Percentiles rank a stretch among this genome's conserved stretches.
Conservation (phyloP, 2,329 filamentous ascomycete species). For the Alternaria gaisen region DNA sequence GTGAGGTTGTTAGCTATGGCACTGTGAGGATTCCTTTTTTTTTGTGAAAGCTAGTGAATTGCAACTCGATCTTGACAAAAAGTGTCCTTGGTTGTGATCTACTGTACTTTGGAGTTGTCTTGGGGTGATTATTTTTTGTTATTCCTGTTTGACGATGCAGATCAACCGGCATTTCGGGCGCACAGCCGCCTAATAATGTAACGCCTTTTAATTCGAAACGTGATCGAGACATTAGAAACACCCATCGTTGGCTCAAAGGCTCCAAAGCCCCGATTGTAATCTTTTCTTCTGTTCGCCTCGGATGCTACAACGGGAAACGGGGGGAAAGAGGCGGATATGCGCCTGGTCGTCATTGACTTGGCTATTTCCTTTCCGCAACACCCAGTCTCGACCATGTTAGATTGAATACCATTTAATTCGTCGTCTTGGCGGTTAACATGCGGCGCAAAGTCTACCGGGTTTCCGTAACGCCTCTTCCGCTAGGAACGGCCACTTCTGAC, state of each 20-base stretch:
- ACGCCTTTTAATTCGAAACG: slow-evolving; percentile 22
- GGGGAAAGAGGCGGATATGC: not conserved
- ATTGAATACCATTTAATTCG: slow-evolving; percentile 11
- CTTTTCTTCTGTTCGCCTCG: not conserved
- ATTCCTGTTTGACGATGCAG: not conserved
- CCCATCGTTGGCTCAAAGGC: not conserved
- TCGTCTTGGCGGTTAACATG: not conserved
- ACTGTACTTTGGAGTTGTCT: not conserved
- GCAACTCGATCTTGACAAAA: not conserved
- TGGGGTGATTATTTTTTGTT: not conserved
- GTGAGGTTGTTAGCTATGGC: too few relatives aligned
- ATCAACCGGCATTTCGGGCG: slow-evolving; percentile 19
- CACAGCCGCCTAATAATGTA: not conserved
- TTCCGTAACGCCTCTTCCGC: slow-evolving; percentile 14
- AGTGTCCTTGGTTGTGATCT: not conserved
- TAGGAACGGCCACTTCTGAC: too few relatives aligned
- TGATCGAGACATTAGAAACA: slow-evolving; percentile 1
- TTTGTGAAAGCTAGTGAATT: not conserved
- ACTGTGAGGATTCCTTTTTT: too few relatives aligned
- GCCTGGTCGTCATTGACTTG: slow-evolving; percentile 16
- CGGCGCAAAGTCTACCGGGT: slow-evolving; percentile 5
- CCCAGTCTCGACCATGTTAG: slow-evolving; percentile 7
- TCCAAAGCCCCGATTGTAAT: not conserved
- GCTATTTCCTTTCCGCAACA: not conserved
- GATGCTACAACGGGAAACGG: not conserved